These are phyloP conservation scores for Ceratobasidium theobromae DNA, from an alignment of 1,284 basidiomycete species.

Conservation along the genomic window DNA sequence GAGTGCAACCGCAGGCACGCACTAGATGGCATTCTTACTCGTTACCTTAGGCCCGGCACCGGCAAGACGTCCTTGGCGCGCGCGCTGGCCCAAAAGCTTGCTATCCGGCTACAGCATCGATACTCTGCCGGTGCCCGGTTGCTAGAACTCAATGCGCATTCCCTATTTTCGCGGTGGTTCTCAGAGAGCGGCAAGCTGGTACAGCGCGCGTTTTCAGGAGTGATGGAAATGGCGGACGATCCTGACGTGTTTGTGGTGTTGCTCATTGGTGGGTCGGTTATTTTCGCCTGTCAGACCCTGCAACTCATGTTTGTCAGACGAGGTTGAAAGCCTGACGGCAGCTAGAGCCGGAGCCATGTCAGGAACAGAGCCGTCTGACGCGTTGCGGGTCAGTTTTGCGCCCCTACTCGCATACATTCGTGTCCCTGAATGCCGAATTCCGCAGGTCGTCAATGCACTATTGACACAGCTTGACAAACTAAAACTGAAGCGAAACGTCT, in stretches of 20 bases:
- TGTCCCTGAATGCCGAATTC: neutral
- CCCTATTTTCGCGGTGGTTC: constrained; percentile 96
- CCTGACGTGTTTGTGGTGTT: constrained; percentile 91
- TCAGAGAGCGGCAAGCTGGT: constrained; percentile 98
- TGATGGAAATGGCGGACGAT: constrained; percentile 87
- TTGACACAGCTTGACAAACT: constrained; percentile 97
- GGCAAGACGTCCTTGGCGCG: constrained; percentile 96
- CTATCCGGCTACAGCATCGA: constrained; percentile 85
- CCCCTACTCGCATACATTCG: neutral
- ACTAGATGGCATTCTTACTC: neutral
- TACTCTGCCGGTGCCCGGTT: constrained; percentile 62
- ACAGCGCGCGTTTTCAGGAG: constrained; percentile 86
- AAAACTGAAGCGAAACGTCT: constrained; percentile 87
- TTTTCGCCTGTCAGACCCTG: no score
- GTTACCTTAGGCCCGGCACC: constrained; percentile 70
- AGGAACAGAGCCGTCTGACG: constrained; percentile 93
- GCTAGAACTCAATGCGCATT: constrained; percentile 97
- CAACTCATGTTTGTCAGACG: constrained; percentile 60
- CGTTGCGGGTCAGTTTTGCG: constrained; percentile 67
- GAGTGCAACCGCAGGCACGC: constrained; percentile 12
- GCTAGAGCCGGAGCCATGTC: constrained; percentile 92
- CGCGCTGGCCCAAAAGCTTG: constrained; percentile 92
- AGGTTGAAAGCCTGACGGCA: constrained; percentile 94
- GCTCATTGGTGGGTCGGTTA: constrained; percentile 92
- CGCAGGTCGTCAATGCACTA: constrained; percentile 93